phyloP scores from a whole-genome alignment of 2,329 filamentous ascomycete species.

The Fusarium sp. region DNA sequence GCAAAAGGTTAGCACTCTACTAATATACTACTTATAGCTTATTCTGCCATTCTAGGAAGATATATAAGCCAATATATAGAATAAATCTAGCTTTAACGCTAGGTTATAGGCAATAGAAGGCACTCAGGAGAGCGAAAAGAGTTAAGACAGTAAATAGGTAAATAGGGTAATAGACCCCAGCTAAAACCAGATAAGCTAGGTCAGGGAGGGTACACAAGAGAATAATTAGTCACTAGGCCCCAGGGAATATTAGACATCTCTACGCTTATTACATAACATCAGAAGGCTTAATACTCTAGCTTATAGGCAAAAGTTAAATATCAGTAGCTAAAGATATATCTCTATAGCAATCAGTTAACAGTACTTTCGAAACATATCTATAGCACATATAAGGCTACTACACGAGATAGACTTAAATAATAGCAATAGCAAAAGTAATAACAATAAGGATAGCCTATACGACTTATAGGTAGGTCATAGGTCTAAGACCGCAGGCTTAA shows the following conservation, averaged over 20 bases:
- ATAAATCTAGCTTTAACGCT: neutral
- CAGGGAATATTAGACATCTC: neutral
- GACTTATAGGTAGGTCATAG: neutral
- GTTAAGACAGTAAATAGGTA: neutral
- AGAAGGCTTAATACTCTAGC: no score
- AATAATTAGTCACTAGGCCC: neutral
- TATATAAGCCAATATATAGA: neutral
- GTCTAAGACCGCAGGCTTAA: neutral
- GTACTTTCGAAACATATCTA: conserved; percentile 8
- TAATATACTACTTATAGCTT: conserved; percentile 6
- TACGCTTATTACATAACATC: neutral
- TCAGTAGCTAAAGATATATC: conserved; percentile 10
- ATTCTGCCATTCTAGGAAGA: conserved; percentile 4
- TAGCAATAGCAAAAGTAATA: neutral
- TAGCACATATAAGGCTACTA: neutral
- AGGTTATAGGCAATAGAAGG: conserved; percentile 2
- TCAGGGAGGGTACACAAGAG: neutral
- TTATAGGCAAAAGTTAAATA: neutral
- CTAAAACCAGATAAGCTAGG: neutral
- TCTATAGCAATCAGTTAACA: neutral
- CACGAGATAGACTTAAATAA: conserved; percentile 7
- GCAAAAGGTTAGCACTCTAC: neutral
- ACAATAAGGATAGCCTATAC: neutral
- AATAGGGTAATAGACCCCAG: neutral
- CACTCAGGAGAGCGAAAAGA: neutral